Conservation (phyloP, 202 grass and related monocot species). For the Carex sylvatica region DNA sequence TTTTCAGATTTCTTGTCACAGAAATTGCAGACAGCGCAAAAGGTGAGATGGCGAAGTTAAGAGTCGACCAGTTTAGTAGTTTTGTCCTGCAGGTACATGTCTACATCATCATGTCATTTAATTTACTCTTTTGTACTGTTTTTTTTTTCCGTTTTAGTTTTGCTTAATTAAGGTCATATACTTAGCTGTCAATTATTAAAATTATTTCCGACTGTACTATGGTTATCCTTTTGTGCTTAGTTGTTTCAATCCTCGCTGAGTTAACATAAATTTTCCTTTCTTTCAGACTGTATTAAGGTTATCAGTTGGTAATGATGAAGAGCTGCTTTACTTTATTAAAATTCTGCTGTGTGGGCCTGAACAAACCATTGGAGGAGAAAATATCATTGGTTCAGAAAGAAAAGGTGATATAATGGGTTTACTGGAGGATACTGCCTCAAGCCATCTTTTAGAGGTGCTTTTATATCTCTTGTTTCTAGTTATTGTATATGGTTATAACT, state of each 20-base stretch:
- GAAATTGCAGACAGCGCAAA: constrained; percentile 61
- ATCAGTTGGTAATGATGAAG: constrained; percentile 51
- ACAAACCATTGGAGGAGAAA: constrained; percentile 27
- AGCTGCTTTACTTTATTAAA: constrained; percentile 57
- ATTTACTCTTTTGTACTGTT: constrained; percentile 11
- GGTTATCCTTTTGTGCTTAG: not conserved
- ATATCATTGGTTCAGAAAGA: constrained; percentile 32
- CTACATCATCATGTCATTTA: not conserved
- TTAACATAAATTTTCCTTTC: constrained; percentile 21
- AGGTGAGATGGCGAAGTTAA: constrained; percentile 50
- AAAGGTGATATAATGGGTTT: constrained; percentile 68
- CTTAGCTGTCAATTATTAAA: not conserved
- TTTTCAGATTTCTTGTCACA: constrained; percentile 66
- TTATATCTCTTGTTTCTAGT: constrained; percentile 30
- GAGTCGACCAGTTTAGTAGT: constrained; percentile 78
- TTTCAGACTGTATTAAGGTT: constrained; percentile 74
- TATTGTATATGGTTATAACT: not conserved
- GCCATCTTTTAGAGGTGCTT: constrained; percentile 82
- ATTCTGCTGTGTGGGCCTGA: constrained; percentile 59
- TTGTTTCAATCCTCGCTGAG: not conserved
- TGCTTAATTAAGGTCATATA: constrained; percentile 16
- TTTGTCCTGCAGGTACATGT: constrained; percentile 73
- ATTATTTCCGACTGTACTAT: not conserved
- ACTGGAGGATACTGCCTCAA: constrained; percentile 86
- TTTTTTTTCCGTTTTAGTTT: not conserved